Evolutionary conservation across 2,329 filamentous ascomycete species (phyloP).

Genomic region (Hypoxylon sp.): DNA sequence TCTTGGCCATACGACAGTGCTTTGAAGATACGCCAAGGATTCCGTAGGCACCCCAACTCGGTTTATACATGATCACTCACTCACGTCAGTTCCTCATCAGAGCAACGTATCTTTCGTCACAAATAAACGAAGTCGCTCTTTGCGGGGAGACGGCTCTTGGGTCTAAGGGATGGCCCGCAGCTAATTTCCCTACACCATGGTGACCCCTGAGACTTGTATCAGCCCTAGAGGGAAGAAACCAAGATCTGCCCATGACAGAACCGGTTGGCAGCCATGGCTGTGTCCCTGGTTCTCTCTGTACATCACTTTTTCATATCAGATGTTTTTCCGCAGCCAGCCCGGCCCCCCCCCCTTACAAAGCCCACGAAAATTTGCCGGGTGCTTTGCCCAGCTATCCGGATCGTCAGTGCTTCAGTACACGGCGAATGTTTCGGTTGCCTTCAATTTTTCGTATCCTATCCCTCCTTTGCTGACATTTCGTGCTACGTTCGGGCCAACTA

Average conservation of each 20-base stretch:
- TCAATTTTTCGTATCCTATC: not conserved
- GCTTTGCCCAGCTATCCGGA: not conserved
- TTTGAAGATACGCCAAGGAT: too few species aligned
- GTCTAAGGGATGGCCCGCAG: conserved; percentile 18
- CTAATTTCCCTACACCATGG: conserved; percentile 18
- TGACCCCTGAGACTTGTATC: conserved; percentile 20
- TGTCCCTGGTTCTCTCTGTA: conserved; percentile 6
- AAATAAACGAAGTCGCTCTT: conserved; percentile 13
- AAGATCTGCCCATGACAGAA: conserved; percentile 4
- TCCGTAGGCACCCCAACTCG: too few species aligned
- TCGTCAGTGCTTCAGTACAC: not conserved
- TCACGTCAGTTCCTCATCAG: too few species aligned
- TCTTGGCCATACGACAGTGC: too few species aligned
- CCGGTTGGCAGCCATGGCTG: not conserved
- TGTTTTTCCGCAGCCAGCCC: too few species aligned
- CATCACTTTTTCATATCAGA: too few species aligned
- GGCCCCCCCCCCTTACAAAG: not conserved
- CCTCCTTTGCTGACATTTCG: not conserved
- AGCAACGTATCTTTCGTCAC: too few species aligned
- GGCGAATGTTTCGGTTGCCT: too few species aligned
- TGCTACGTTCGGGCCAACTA: conserved; percentile 9
- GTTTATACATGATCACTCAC: too few species aligned
- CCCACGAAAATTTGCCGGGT: conserved; percentile 8
- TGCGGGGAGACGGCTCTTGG: conserved; percentile 21
- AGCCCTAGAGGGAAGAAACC: conserved; percentile 11